Base-by-base conservation (phyloP, 352 stramenopile genomes). In the Albugo laibachii region DNA sequence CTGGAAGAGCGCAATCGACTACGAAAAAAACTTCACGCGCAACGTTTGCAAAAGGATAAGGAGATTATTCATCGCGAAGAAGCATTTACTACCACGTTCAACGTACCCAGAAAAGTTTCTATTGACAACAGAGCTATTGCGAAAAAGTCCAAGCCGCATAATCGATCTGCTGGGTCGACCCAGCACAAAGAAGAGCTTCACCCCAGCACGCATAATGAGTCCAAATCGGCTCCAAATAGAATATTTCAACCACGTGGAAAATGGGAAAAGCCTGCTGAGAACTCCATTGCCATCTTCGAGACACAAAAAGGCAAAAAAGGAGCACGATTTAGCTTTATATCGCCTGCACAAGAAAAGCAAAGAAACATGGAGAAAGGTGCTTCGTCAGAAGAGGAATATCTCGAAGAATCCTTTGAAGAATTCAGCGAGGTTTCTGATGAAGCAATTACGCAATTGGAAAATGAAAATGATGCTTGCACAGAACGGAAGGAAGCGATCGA, bases 351-450 rank as follows among this genome's bases (percentile, higher is more conserved):
- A 24, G 38, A 43, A 8, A 19, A 43, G 16, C 38, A 24, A 3
- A 8, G 8, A 24, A 43, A 10, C 8, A 43, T 8, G 38, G 20
- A 43, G 16, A 43, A 43, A 8, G 8, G 3, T 24, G 16, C 38
- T 19, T 24, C 38, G 8, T 43, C 20, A 18, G 67, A 80, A 24
- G 69, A 84, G 5, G 67, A 55, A 15, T 89, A 89, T 50, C 50
- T 83, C 54, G 73, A 85, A 14, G 77, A 89, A 35, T 86, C 73
- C 0, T 89, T 89, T 55, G 77, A 89, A 54, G 74, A 81, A 21
- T 85, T 84, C 59, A 70, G 86, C 37, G 67, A 70, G 0, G 58
- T 10, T 3, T 31, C 8, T 10, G 24, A 31, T 31, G 24, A 8
- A 31, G 24, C 3, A 8, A 31, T 31, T 10, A 3, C 3, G 24